Base-by-base conservation (phyloP, 257 asterid species). In the Ballota nigra region DNA sequence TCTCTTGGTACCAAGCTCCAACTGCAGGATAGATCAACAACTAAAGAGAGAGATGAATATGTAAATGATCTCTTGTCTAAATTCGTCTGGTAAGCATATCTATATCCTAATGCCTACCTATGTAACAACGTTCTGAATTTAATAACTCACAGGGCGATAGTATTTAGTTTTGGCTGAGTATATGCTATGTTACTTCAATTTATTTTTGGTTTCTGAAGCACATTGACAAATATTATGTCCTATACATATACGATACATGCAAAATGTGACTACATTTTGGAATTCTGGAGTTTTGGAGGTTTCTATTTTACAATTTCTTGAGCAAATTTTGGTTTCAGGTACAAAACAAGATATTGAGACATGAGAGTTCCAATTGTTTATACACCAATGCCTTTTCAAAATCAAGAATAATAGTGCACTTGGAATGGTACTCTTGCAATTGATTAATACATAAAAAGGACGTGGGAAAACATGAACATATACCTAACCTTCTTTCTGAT, bases 1-100 rank as follows among this genome's bases (percentile, higher is more conserved):
- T 78, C 87, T 70, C 93, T 94, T 85, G 97, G 97, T 62, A 93
- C 97, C 74, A 96, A 94, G 77, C 93, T 94, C 72, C 99, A 91
- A 88, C 90, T 94, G 82, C 95, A 78, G 77, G 86, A 85, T 36
- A 78, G 83, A 72, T 78, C 95, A 53, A 86, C 97, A 3, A 85
- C 77, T 41, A 86, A 86, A 80, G 95, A 86, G 78, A 85, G 95
- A 86, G 93, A 91, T 57, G 87, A 84, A 83, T 91, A 91, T 63
- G 92, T 91, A 52, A 83, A 86, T 75, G 83, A 81, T 66, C 89
- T 94, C 72, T 86, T 94, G 71, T 88, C 86, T 73, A 94, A 85
- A 78, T 81, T 66, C 96, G 97, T 74, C 87, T 94, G 95, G 98
- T 94, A 83, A 77, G 88, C 70, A 56, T 63, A 67, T 47, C 68